These are phyloP conservation scores for Penicillium rolfsii DNA, from an alignment of 2,329 filamentous ascomycete species.

Conservation along the genomic window DNA sequence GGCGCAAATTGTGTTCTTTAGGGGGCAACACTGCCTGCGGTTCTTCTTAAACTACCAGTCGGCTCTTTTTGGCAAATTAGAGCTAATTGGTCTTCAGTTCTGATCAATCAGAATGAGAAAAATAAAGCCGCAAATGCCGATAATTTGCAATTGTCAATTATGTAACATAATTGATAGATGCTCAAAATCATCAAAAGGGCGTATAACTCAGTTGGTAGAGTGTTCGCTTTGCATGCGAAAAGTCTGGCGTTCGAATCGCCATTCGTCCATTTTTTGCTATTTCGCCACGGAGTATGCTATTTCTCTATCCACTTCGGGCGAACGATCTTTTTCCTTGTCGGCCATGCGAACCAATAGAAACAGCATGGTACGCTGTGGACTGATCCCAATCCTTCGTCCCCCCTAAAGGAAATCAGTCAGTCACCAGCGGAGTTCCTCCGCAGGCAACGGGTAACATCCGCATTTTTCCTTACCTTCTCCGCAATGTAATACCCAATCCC, in stretches of 20 bases:
- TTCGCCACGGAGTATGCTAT: not conserved
- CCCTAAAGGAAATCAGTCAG: too few species aligned
- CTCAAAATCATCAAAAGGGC: slow-evolving; percentile 11
- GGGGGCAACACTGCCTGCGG: too few species aligned
- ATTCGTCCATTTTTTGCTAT: slow-evolving; percentile 16
- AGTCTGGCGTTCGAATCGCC: slow-evolving; percentile 24
- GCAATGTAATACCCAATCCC: slow-evolving; percentile 3
- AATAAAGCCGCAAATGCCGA: too few species aligned
- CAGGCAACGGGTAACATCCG: slow-evolving; percentile 5
- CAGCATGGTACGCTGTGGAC: not conserved
- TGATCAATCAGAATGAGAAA: too few species aligned
- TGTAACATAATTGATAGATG: too few species aligned
- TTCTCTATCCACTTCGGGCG: not conserved
- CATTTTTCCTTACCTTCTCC: slow-evolving; percentile 2
- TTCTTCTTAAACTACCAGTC: too few species aligned
- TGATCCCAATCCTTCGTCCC: not conserved
- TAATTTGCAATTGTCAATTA: too few species aligned
- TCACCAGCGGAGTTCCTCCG: slow-evolving; percentile 7
- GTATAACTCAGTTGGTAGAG: slow-evolving; percentile 27
- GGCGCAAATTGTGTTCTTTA: too few species aligned
- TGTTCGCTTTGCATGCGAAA: slow-evolving; percentile 28
- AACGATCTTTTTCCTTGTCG: not conserved
- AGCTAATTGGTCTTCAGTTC: too few species aligned
- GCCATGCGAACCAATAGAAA: not conserved
- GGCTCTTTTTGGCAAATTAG: too few species aligned